phyloP scores from a whole-genome alignment of 2,329 filamentous ascomycete species.

The Aspergillus versicolor region DNA sequence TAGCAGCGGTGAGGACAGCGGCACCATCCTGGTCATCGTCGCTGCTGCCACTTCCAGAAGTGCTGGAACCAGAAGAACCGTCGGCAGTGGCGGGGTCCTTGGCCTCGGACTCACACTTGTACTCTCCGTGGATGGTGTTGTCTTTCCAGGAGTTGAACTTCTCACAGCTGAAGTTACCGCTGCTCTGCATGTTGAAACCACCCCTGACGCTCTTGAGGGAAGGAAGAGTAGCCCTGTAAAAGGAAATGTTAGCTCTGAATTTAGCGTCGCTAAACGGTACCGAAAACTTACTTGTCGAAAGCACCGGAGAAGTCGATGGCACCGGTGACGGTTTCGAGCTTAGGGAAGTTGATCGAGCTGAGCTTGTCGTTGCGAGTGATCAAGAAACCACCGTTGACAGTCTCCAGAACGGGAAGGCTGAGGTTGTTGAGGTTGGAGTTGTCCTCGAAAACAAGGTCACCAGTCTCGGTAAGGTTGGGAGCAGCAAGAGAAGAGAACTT shows the following conservation, averaged over 20 bases:
- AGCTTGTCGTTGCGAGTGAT: slow-evolving; percentile 89
- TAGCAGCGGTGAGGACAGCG: slow-evolving; percentile 35
- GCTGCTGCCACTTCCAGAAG: slow-evolving; percentile 17
- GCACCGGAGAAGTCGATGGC: slow-evolving; percentile 82
- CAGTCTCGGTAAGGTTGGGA: slow-evolving; percentile 48
- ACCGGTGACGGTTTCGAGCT: slow-evolving; percentile 69
- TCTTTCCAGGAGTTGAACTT: slow-evolving; percentile 50
- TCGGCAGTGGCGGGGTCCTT: slow-evolving; percentile 37
- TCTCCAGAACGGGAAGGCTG: slow-evolving; percentile 67
- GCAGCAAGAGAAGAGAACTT: slow-evolving; percentile 45
- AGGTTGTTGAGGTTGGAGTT: slow-evolving; percentile 68
- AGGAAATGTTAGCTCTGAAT: slow-evolving; percentile 26
- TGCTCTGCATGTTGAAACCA: slow-evolving; percentile 68
- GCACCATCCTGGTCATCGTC: slow-evolving; percentile 34
- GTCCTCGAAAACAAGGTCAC: slow-evolving; percentile 57
- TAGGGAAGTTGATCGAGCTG: slow-evolving; percentile 62
- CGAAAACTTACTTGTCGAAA: slow-evolving; percentile 70
- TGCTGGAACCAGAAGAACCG: slow-evolving; percentile 32
- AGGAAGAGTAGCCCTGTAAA: slow-evolving; percentile 67
- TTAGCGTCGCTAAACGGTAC: not conserved
- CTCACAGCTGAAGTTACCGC: slow-evolving; percentile 61
- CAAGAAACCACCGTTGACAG: slow-evolving; percentile 74
- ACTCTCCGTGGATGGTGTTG: slow-evolving; percentile 48
- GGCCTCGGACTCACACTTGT: slow-evolving; percentile 43
- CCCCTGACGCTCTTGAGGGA: slow-evolving; percentile 67